Conservation (phyloP, 768 basidiomycete species). For the Tylopilus intermedius region DNA sequence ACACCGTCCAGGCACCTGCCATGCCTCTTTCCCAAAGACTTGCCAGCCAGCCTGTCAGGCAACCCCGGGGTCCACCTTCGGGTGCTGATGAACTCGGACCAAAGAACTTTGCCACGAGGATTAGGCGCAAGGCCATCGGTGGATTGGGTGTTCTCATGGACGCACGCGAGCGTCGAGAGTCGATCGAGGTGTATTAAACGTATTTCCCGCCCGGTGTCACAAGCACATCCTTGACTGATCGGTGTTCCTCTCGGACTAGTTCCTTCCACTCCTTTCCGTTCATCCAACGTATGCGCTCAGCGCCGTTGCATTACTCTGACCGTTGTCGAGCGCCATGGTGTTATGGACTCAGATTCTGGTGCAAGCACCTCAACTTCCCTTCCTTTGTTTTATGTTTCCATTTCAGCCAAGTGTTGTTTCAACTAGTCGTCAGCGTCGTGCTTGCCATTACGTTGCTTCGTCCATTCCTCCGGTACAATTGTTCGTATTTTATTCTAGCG, state of each 20-base stretch:
- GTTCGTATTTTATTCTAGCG: slow-evolving; percentile 20
- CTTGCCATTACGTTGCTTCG: slow-evolving; percentile 24
- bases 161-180: slow-evolving; percentile 74
- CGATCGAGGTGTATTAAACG: slow-evolving; percentile 62
- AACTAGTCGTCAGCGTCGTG: slow-evolving; percentile 22
- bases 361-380: slow-evolving; percentile 22
- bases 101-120: slow-evolving; percentile 84
- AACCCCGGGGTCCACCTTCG: slow-evolving; percentile 84
- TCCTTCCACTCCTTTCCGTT: slow-evolving; percentile 18
- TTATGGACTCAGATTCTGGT: slow-evolving; percentile 21
- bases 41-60: slow-evolving; percentile 70
- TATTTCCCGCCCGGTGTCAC: slow-evolving; percentile 4
- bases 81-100: slow-evolving; percentile 82
- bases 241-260: slow-evolving; percentile 12
- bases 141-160: slow-evolving; percentile 76
- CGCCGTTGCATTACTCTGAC: slow-evolving; percentile 12
- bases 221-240: slow-evolving; percentile 9
- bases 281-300: slow-evolving; percentile 11
- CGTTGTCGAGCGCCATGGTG: slow-evolving; percentile 8
- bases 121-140: slow-evolving; percentile 79
- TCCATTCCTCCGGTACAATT: slow-evolving; percentile 14
- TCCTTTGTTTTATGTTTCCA: slow-evolving; percentile 25
- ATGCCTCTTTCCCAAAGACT: slow-evolving; percentile 44
- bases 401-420: slow-evolving; percentile 25
- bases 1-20: slow-evolving; percentile 15